phyloP scores from a whole-genome alignment of 805 yeast genomes.

The Candida boleticola region DNA sequence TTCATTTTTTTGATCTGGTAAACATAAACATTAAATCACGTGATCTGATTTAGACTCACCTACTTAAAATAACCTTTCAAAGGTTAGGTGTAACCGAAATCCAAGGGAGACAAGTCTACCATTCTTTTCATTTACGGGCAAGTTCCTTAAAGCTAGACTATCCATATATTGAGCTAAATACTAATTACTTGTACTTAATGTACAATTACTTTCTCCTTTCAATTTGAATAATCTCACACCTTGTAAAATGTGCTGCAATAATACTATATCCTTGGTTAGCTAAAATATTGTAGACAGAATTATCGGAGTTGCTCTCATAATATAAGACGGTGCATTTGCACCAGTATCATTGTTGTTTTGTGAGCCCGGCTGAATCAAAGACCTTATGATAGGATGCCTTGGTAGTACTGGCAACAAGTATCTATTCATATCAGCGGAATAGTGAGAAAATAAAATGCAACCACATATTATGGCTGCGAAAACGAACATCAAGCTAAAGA shows the following conservation, averaged over 20 bases:
- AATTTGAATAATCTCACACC: too few species aligned
- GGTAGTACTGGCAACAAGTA: neutral
- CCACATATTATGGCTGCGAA: conserved; percentile 42
- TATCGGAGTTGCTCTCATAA: conserved; percentile 36
- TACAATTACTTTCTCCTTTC: too few species aligned
- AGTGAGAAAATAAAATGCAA: conserved; percentile 42
- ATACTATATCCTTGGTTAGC: too few species aligned
- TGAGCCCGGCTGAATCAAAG: conserved; percentile 54
- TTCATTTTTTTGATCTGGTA: neutral
- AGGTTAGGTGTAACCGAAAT: too few species aligned
- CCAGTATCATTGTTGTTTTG: conserved; percentile 72
- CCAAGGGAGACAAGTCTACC: too few species aligned
- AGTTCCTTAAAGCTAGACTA: too few species aligned
- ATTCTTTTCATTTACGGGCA: too few species aligned
- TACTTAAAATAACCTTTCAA: too few species aligned
- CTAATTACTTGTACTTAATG: too few species aligned
- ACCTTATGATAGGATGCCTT: conserved; percentile 6
- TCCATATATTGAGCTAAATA: too few species aligned
- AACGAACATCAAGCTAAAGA: conserved; percentile 36
- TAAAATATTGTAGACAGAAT: too few species aligned
- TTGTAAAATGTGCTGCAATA: too few species aligned
- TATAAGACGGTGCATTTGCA: conserved; percentile 45
- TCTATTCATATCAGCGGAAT: conserved; percentile 5
- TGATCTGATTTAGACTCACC: conserved; percentile 8
- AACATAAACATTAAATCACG: conserved; percentile 2